Percentiles rank a stretch among this genome's conserved stretches.
Conservation (phyloP, 2,329 filamentous ascomycete genomes). For the Coniochaeta sp. region DNA sequence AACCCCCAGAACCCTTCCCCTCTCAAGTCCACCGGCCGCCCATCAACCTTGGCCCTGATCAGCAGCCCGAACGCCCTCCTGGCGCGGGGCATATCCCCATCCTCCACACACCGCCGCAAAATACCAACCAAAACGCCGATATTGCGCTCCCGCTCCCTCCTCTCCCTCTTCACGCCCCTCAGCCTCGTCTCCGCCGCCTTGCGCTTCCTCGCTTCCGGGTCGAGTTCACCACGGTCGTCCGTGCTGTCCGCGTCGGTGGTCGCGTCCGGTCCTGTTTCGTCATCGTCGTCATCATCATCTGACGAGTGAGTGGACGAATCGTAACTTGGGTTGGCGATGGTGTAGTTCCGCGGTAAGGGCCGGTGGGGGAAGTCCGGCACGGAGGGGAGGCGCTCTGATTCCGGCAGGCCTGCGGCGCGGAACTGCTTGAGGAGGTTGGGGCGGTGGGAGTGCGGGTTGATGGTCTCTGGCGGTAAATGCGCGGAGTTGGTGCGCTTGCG, state of each 20-base stretch:
- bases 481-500: constrained; percentile 25
- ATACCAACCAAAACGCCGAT: constrained; percentile 61
- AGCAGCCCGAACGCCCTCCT: constrained; percentile 70
- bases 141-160: constrained; percentile 35
- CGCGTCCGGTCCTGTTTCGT: too few relatives aligned
- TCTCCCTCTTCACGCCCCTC: constrained; percentile 25
- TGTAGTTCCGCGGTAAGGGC: constrained; percentile 15
- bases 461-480: constrained; percentile 26
- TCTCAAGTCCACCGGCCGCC: constrained; percentile 59
- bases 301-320: too few relatives aligned
- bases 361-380: constrained; percentile 46
- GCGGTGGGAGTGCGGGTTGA: constrained; percentile 50
- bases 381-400: constrained; percentile 35
- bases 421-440: constrained; percentile 47
- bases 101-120: constrained; percentile 64
- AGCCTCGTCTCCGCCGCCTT: constrained; percentile 11
- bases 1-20: constrained; percentile 70
- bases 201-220: constrained; percentile 8
- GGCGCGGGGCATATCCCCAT: constrained; percentile 65
- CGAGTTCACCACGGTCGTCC: constrained; percentile 7
- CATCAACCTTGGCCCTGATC: constrained; percentile 45
- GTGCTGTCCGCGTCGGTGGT: background rate
- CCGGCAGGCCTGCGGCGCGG: constrained; percentile 42
- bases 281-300: background rate
- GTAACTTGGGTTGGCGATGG: too few relatives aligned